Percentiles rank a stretch among this genome's conserved stretches.
Evolutionary conservation across 495 filamentous ascomycete genomes (phyloP).

Genomic region (Penicillium paxilli): DNA sequence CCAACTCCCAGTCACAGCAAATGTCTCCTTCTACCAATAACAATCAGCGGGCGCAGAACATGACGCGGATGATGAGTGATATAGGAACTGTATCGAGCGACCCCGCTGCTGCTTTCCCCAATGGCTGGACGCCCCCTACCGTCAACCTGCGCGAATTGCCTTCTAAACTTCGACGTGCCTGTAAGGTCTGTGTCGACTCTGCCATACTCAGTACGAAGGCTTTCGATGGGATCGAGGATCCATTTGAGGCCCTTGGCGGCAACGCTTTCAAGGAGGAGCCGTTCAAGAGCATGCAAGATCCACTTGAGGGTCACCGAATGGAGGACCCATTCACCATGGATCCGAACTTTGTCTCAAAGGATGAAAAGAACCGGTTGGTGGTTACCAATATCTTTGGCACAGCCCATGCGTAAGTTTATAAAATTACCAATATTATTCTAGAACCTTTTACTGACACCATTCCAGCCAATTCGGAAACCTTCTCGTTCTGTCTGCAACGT

Average conservation of each 20-base stretch:
- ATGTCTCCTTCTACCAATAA: constrained; percentile 29
- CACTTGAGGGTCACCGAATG: neutral
- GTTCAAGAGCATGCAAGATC: neutral
- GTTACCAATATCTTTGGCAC: constrained; percentile 96
- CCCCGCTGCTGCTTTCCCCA: constrained; percentile 4
- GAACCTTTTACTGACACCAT: neutral
- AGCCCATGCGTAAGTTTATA: constrained; percentile 80
- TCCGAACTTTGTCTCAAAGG: neutral
- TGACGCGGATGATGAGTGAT: constrained; percentile 39
- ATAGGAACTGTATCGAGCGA: constrained; percentile 24
- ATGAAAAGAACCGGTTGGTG: constrained; percentile 56
- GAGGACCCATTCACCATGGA: neutral
- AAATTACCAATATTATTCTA: neutral
- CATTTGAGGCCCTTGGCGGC: neutral
- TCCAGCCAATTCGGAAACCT: constrained; percentile 95
- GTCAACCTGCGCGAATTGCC: constrained; percentile 27
- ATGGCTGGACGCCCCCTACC: constrained; percentile 15
- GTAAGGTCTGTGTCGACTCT: constrained; percentile 64
- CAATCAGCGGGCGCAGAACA: constrained; percentile 22
- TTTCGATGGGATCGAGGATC: constrained; percentile 67
- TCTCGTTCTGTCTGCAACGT: constrained; percentile 80
- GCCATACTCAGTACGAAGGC: constrained; percentile 83
- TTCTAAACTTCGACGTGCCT: constrained; percentile 48
- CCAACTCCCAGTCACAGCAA: constrained; percentile 33
- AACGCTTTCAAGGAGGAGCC: neutral